Evolutionary conservation across 1,284 basidiomycete genomes (phyloP).

Genomic region (Trametes hirsuta): DNA sequence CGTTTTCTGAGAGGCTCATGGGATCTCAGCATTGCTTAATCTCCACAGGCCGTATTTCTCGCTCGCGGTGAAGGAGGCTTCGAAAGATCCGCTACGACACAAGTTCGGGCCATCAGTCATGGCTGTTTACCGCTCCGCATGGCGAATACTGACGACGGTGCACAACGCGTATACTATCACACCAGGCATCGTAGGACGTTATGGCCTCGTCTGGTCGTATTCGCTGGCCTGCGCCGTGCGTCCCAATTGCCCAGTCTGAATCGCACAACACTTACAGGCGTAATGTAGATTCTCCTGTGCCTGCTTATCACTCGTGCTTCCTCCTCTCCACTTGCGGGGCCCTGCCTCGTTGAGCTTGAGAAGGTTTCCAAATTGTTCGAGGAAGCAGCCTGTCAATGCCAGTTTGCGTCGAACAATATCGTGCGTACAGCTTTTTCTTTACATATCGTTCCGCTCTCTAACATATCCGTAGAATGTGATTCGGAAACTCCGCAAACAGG

Average conservation of each 20-base stretch:
- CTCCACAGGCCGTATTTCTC: constrained; percentile 73
- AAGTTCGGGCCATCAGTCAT: constrained; percentile 68
- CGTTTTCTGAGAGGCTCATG: background rate
- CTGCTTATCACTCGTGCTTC: constrained; percentile 63
- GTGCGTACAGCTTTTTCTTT: constrained; percentile 37
- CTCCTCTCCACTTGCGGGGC: constrained; percentile 52
- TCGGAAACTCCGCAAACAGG: constrained; percentile 52
- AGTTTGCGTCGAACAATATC: constrained; percentile 51
- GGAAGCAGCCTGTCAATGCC: constrained; percentile 48
- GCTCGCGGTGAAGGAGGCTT: constrained; percentile 61
- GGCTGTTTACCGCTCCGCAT: constrained; percentile 72
- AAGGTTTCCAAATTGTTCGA: constrained; percentile 53
- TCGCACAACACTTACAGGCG: background rate
- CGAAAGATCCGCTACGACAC: constrained; percentile 58
- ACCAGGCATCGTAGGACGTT: constrained; percentile 47
- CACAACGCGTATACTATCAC: constrained; percentile 44
- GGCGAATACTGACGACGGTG: constrained; percentile 58
- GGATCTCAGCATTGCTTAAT: constrained; percentile 57
- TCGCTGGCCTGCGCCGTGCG: constrained; percentile 64
- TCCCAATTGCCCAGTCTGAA: constrained; percentile 2
- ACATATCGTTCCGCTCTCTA: background rate
- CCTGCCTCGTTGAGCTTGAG: constrained; percentile 63
- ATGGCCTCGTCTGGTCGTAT: constrained; percentile 63
- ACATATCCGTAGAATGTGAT: constrained; percentile 47
- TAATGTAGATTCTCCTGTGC: constrained; percentile 64